A percentile compares a stretch with the other conserved stretches of the same genome.
phyloP scores from a whole-genome alignment of 2,329 filamentous ascomycete genomes.

The Endocalyx cinctus region DNA sequence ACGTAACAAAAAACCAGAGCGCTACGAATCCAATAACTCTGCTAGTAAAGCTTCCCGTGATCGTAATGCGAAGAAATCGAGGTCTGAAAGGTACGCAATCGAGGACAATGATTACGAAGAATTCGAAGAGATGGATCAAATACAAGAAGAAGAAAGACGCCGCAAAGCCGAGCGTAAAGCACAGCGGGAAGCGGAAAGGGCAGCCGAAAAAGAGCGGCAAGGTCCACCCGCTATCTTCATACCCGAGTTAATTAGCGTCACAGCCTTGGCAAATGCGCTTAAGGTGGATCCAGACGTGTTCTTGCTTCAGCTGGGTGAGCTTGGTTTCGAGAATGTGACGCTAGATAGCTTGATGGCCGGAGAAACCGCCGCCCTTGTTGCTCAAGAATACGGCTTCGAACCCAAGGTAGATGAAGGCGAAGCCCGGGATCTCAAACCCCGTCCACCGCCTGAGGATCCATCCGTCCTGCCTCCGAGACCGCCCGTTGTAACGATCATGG shows the following conservation, averaged over 20 bases:
- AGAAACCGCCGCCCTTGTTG: constrained; percentile 85
- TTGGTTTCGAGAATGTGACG: constrained; percentile 84
- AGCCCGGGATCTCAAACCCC: constrained; percentile 64
- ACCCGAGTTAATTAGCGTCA: constrained; percentile 89
- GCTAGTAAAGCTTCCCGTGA: too few species aligned
- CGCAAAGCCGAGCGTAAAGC: constrained; percentile 36
- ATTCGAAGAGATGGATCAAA: constrained; percentile 37
- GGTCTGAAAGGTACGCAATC: too few species aligned
- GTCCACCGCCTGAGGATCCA: constrained; percentile 64
- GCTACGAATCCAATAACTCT: too few species aligned
- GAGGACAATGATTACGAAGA: constrained; percentile 25
- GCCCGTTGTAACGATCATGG: constrained; percentile 98
- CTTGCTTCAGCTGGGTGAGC: constrained; percentile 67
- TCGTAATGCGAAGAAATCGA: too few species aligned
- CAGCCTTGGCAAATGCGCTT: constrained; percentile 71
- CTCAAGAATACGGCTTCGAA: constrained; percentile 89
- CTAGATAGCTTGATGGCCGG: constrained; percentile 83
- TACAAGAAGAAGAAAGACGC: too few species aligned
- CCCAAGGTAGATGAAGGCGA: constrained; percentile 68
- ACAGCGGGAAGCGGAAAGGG: constrained; percentile 32
- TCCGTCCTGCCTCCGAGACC: constrained; percentile 68
- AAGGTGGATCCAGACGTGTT: constrained; percentile 69
- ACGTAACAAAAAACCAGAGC: too few species aligned
- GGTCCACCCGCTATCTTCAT: constrained; percentile 62
- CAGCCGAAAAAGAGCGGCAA: too few species aligned